These are phyloP conservation scores for Ceraceosorus guamensis DNA, from an alignment of 1,284 basidiomycete species.

Conservation along the genomic window DNA sequence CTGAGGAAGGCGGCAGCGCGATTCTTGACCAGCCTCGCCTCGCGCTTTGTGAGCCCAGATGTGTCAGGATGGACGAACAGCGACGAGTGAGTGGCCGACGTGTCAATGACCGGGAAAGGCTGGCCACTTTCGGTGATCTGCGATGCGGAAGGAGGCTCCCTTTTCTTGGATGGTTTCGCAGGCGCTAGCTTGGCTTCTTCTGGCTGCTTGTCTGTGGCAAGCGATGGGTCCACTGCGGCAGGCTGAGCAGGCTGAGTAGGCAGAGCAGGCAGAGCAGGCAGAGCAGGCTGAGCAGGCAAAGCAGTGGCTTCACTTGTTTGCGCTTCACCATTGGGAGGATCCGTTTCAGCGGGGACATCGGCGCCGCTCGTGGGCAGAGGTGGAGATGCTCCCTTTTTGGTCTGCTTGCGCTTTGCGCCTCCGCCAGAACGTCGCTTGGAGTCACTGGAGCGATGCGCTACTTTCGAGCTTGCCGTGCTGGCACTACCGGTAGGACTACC, in stretches of 20 bases:
- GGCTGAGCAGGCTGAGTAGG: neutral
- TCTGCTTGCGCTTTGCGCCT: neutral
- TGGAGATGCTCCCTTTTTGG: too few relatives aligned
- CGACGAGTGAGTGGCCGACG: conserved; percentile 45
- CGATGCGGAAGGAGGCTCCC: conserved; percentile 40
- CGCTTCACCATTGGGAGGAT: neutral
- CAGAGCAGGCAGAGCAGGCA: too few relatives aligned
- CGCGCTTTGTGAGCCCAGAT: conserved; percentile 74
- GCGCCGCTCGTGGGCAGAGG: too few relatives aligned
- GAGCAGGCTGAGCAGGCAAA: too few relatives aligned
- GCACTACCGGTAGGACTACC: neutral
- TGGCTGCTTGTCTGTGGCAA: neutral
- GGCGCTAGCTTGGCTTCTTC: neutral
- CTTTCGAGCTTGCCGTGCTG: too few relatives aligned
- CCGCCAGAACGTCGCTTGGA: too few relatives aligned
- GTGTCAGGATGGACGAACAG: conserved; percentile 76
- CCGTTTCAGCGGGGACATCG: neutral
- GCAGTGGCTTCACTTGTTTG: neutral
- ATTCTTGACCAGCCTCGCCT: conserved; percentile 83
- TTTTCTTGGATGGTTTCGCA: conserved; percentile 1
- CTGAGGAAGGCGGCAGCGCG: conserved; percentile 81
- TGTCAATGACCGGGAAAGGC: conserved; percentile 48
- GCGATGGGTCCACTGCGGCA: neutral
- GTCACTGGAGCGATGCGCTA: too few relatives aligned
- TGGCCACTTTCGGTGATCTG: conserved; percentile 43